Percentiles rank a stretch among this genome's conserved stretches.
Evolutionary conservation across 2,329 filamentous ascomycete species (phyloP).

Genomic region (Neocatenulostroma microsporum): DNA sequence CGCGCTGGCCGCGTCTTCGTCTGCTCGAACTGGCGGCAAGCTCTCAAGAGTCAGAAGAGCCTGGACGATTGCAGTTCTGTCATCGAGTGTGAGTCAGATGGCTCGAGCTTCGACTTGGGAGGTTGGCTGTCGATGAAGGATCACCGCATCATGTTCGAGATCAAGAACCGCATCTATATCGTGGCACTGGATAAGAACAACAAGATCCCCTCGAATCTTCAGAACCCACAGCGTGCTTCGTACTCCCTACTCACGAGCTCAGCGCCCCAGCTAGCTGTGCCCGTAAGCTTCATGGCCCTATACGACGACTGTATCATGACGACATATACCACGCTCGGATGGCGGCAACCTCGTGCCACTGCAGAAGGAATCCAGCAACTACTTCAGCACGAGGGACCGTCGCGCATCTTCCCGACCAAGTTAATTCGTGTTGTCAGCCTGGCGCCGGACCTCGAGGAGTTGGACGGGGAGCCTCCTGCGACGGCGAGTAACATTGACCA

Average conservation of each 20-base stretch:
- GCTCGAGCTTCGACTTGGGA: conserved; percentile 37
- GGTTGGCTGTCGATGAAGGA: conserved; percentile 41
- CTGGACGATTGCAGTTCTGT: conserved; percentile 23
- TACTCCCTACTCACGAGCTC: conserved; percentile 27
- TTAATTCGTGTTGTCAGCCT: conserved; percentile 34
- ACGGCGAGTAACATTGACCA: neutral
- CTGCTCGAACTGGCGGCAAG: conserved; percentile 38
- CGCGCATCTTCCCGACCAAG: conserved; percentile 34
- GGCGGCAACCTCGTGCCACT: conserved; percentile 10
- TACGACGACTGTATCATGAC: conserved; percentile 43
- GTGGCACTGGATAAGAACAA: conserved; percentile 32
- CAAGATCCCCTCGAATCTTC: too few relatives aligned
- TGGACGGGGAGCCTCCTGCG: neutral
- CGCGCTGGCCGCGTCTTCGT: conserved; percentile 37
- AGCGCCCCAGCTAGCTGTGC: conserved; percentile 33
- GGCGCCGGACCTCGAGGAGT: conserved; percentile 22
- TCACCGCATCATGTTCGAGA: conserved; percentile 38
- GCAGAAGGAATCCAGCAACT: conserved; percentile 14
- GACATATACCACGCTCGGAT: conserved; percentile 32
- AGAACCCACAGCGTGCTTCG: conserved; percentile 21
- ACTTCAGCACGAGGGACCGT: conserved; percentile 3
- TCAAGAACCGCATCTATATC: conserved; percentile 38
- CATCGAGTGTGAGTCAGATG: conserved; percentile 37
- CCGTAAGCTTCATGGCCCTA: conserved; percentile 42
- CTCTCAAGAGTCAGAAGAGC: conserved; percentile 19